Percentiles rank a stretch among this genome's conserved stretches.
These are phyloP conservation scores for Amaranthus palmeri DNA, from an alignment of 148 eudicot genomes.

Conservation along the genomic window DNA sequence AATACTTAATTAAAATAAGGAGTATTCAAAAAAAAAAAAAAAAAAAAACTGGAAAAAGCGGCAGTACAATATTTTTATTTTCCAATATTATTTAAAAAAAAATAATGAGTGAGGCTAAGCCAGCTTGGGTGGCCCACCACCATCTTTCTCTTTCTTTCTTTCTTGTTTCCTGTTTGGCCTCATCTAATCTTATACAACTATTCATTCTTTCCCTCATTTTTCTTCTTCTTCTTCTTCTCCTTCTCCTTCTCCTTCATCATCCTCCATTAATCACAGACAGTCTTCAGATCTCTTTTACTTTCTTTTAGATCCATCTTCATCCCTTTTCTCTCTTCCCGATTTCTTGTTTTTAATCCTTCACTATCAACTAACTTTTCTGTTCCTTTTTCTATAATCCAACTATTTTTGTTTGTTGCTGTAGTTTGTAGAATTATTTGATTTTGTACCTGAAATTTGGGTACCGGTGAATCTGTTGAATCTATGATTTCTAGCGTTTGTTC, in stretches of 20 bases:
- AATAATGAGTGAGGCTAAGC: no score
- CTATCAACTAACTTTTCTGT: neutral
- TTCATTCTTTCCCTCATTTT: neutral
- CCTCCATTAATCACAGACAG: neutral
- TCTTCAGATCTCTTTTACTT: constrained; percentile 14
- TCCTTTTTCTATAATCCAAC: neutral
- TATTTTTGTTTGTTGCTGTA: neutral
- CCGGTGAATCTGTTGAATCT: neutral
- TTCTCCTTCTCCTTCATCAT: neutral
- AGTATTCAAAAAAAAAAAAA: no score
- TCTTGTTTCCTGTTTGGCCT: neutral
- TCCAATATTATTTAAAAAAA: no score
- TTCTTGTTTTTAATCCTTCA: neutral
- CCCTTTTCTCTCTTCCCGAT: neutral
- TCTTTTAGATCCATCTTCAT: neutral
- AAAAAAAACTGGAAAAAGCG: no score
- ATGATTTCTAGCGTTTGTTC: neutral
- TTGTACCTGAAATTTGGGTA: neutral
- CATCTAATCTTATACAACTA: no score
- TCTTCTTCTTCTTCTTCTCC: neutral
- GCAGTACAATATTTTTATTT: no score
- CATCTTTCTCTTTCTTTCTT: neutral
- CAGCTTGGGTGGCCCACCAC: no score
- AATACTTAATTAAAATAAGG: no score
- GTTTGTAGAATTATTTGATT: neutral